Conservation (phyloP, 2,329 filamentous ascomycete genomes). For the Cercospora canescens region DNA sequence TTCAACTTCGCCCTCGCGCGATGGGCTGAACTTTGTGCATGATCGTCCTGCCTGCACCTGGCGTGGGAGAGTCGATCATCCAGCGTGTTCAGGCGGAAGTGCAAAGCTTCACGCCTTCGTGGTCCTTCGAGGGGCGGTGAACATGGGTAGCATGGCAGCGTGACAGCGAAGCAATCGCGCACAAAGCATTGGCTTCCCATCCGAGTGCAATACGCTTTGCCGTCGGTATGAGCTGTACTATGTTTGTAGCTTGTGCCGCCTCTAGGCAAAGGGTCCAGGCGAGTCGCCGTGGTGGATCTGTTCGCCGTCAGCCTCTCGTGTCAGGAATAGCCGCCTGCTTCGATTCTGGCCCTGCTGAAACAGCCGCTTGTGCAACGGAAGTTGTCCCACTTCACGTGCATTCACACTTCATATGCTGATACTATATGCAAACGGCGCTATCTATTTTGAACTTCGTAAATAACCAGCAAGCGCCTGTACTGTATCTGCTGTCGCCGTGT, state of each 20-base stretch:
- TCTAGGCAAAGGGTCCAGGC: constrained; percentile 3
- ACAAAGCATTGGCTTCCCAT: neutral
- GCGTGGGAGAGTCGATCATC: neutral
- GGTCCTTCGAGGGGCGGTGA: neutral
- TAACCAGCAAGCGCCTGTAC: neutral
- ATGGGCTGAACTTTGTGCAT: neutral
- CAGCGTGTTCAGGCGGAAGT: neutral
- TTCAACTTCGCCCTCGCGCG: neutral
- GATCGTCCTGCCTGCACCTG: neutral
- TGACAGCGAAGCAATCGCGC: neutral
- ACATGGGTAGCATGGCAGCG: neutral
- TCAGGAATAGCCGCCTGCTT: constrained; percentile 8
- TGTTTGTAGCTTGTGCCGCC: neutral
- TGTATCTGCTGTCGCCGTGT: neutral
- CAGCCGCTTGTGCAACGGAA: constrained; percentile 9
- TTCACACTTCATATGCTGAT: neutral
- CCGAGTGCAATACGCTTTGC: neutral
- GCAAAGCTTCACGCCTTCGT: neutral
- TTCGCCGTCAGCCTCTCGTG: neutral
- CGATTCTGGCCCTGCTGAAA: constrained; percentile 3
- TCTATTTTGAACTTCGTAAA: neutral
- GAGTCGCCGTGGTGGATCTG: constrained; percentile 12
- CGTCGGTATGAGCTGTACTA: neutral
- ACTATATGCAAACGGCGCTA: neutral
- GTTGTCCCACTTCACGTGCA: neutral